Evolutionary conservation across 805 yeast species (phyloP), one percentile per base, ranked within the genome.

Genomic region (Grigorovia jiainica): DNA sequence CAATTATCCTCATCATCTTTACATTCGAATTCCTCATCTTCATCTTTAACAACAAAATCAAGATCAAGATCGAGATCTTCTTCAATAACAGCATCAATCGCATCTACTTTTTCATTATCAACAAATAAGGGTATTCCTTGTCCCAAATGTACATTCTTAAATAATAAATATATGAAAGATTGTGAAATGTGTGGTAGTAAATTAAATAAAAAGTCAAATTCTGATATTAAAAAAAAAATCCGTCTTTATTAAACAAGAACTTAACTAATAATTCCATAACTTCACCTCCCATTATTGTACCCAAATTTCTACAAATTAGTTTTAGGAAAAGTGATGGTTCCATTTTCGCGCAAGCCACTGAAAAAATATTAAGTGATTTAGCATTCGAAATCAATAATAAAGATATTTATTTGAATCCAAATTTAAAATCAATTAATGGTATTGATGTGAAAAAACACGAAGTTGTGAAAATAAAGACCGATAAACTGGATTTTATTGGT

Each of bases 181-280:
- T 90, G 98, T 61, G 98, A 90, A 60, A 72, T 92, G 55, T 90
- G 97, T 64, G 96, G 95, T 0, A 67, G 80, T 0, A 66, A 67
- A 17, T 57, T 80, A 20, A 61, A 64, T 3, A 10, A 20, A 38
- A 30, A 7, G n/a, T 3, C 13, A 2, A 16, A 10, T 6, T 7
- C 8, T 8, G n/a, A 7, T 10, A 27, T 13, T 13, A 27, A 27
- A 13, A 27, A 10, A n/a, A 27, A 27, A n/a, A 7, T 34, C 17
- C 25, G 8, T 15, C 37, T 8, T 11, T 27, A 13, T 32, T n/a
- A 9, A 31, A 11, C 4, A 43, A 43, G 23, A 24, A 21, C 18
- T 8, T 11, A 5, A 7, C 2, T 10, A 13, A 23, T 23, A 24
- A 7, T 3, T n/a, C n/a, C n/a, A n/a, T n/a, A n/a, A n/a, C n/a